Base-by-base conservation (phyloP, 1,139 yeast species). In the Pichia sp. region DNA sequence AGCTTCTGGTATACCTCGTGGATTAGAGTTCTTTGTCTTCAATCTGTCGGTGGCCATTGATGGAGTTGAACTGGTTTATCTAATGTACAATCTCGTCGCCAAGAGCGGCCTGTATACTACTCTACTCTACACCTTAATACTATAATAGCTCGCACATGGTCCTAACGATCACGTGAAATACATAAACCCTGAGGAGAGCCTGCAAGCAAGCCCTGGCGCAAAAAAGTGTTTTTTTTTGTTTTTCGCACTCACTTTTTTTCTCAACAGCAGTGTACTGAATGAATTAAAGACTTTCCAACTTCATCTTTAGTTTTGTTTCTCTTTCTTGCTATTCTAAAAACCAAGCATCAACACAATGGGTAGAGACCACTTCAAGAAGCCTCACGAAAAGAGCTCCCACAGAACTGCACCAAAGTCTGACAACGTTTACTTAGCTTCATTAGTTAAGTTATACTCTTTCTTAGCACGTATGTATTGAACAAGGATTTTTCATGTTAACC, bases 321-420 rank as follows among this genome's bases (percentile, higher is more conserved):
- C 19, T 36, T 33, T 18, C 9, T 15, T 33, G n/a, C n/a, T n/a
- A n/a, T n/a, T n/a, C n/a, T n/a, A n/a, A n/a, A n/a, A n/a, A n/a
- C n/a, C n/a, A n/a, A n/a, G n/a, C n/a, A 43, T 44, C 44, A 35
- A 32, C 59, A 70, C 55, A 65, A 91, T 91, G 98, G 99, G 97
- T 82, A 88, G 84, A 77, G 98, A 91, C 77, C 95, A 85, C 79
- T 78, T 84, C 73, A 71, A 80, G 70, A 89, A 88, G 74, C 96
- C 88, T 75, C 98, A 91, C 83, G 78, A 77, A 69, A 85, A 89
- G 76, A 75, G 82, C 61, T 83, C 95, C 72, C 95, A 86, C 85
- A 89, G 99, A 78, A 75, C 83, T 67, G 96, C 96, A 72, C 99
- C 98, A 75, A 88, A 88, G 80, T 89, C 97, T 59, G 96, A 91